Evolutionary conservation across 352 stramenopile species (phyloP).

Genomic region (Globisporangium camurandrum): DNA sequence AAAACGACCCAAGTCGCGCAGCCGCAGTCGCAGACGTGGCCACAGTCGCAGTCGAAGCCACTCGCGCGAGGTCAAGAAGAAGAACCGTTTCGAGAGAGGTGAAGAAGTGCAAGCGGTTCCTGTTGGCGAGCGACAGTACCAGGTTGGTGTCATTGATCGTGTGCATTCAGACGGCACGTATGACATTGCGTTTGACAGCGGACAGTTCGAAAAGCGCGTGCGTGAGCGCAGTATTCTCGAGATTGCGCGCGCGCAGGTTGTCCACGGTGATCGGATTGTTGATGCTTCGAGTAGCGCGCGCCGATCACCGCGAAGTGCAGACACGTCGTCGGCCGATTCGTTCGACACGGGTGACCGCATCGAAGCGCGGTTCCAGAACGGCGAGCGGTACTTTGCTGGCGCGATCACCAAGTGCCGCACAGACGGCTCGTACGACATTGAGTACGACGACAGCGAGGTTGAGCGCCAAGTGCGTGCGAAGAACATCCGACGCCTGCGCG

Average conservation of each 20-base stretch:
- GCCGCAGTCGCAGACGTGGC: slow-evolving; percentile 7
- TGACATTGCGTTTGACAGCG: slow-evolving; percentile 63
- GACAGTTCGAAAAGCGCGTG: slow-evolving; percentile 45
- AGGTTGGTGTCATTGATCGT: slow-evolving; percentile 42
- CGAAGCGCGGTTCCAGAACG: slow-evolving; percentile 35
- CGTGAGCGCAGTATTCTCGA: slow-evolving; percentile 35
- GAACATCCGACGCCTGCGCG: slow-evolving; percentile 29
- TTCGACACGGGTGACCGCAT: slow-evolving; percentile 37
- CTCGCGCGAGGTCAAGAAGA: slow-evolving; percentile 17
- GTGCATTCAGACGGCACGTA: slow-evolving; percentile 48
- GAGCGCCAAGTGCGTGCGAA: slow-evolving; percentile 42
- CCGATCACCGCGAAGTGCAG: background rate
- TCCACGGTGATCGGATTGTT: slow-evolving; percentile 21
- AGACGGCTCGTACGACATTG: slow-evolving; percentile 34
- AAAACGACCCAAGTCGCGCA: slow-evolving; percentile 17
- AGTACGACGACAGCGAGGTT: slow-evolving; percentile 56
- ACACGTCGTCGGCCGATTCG: background rate
- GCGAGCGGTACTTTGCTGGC: slow-evolving; percentile 31
- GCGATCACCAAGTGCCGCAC: slow-evolving; percentile 30
- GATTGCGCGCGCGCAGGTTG: slow-evolving; percentile 28
- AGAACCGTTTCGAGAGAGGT: slow-evolving; percentile 32
- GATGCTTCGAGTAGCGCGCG: slow-evolving; percentile 11
- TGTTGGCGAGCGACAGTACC: slow-evolving; percentile 31
- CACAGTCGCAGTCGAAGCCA: too few species aligned
- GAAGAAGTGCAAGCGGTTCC: slow-evolving; percentile 62